Percentiles rank a stretch among this genome's conserved stretches.
These are phyloP conservation scores for Geotrichum fermentans DNA, from an alignment of 1,139 yeast species.

Conservation along the genomic window DNA sequence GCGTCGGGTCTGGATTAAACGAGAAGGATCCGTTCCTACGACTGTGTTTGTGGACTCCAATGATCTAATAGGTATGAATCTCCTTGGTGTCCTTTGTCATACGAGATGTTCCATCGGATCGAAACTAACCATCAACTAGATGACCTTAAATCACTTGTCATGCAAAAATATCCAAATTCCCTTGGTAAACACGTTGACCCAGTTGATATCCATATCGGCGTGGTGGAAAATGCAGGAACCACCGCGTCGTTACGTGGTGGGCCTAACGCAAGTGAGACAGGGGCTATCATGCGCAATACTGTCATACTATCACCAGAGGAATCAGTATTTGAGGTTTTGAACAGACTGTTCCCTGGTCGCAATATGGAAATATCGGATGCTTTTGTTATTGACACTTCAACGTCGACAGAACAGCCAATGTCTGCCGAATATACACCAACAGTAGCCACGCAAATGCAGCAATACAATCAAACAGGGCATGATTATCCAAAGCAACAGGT, in stretches of 20 bases:
- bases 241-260: not conserved
- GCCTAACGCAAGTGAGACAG: not conserved
- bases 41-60: constrained; percentile 51
- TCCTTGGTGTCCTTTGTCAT: constrained; percentile 30
- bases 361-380: constrained; percentile 63
- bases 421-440: not conserved
- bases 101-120: not conserved
- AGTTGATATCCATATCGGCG: constrained; percentile 47
- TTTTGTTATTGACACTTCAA: constrained; percentile 29
- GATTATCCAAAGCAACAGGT: too few relatives aligned
- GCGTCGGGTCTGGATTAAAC: constrained; percentile 60
- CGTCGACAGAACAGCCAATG: not conserved
- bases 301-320: constrained; percentile 56
- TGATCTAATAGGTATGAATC: constrained; percentile 35
- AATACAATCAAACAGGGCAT: not conserved
- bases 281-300: not conserved
- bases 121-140: constrained; percentile 39
- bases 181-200: constrained; percentile 62
- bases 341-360: constrained; percentile 59
- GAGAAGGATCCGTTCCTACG: constrained; percentile 59
- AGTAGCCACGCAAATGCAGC: not conserved
- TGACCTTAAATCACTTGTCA: constrained; percentile 60
- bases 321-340: constrained; percentile 55
- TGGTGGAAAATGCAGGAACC: not conserved
- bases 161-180: constrained; percentile 63